A percentile compares a stretch with the other conserved stretches of the same genome.
Conservation (phyloP, 1,284 basidiomycete genomes). For the Exsudoporus floridanus region DNA sequence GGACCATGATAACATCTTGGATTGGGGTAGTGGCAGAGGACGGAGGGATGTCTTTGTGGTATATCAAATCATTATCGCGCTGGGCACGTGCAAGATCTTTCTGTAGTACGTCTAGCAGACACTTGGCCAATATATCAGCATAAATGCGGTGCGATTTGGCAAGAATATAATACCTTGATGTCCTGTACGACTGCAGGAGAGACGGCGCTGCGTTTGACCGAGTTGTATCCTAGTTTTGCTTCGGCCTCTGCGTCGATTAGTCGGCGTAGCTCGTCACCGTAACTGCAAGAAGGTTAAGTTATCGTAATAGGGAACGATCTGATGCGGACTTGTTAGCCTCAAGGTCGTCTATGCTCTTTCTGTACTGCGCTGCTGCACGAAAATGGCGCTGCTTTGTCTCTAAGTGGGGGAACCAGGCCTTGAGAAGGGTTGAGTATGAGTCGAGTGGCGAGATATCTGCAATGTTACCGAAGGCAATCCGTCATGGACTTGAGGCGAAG, state of each 20-base stretch:
- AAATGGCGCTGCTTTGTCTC: constrained; percentile 88
- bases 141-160: background rate
- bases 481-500: constrained; percentile 46
- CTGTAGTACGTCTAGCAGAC: constrained; percentile 66
- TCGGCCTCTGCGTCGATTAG: constrained; percentile 65
- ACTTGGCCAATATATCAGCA: constrained; percentile 39
- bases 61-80: constrained; percentile 95
- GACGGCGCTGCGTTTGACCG: constrained; percentile 64
- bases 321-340: constrained; percentile 67
- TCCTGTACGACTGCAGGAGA: constrained; percentile 69
- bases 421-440: constrained; percentile 15
- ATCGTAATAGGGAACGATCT: constrained; percentile 6
- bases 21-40: constrained; percentile 69
- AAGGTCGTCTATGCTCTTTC: constrained; percentile 90
- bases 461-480: constrained; percentile 54
- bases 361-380: constrained; percentile 84
- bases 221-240: constrained; percentile 73
- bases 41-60: constrained; percentile 85
- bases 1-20: constrained; percentile 68
- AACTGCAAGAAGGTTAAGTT: constrained; percentile 46
- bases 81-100: constrained; percentile 72
- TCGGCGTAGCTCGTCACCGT: constrained; percentile 82
- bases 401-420: constrained; percentile 84
- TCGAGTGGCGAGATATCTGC: background rate
- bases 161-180: constrained; percentile 56